A percentile compares a stretch with the other conserved stretches of the same genome.
These are phyloP conservation scores for Dichotomopilus funicola DNA, from an alignment of 2,329 filamentous ascomycete species.

Conservation along the genomic window DNA sequence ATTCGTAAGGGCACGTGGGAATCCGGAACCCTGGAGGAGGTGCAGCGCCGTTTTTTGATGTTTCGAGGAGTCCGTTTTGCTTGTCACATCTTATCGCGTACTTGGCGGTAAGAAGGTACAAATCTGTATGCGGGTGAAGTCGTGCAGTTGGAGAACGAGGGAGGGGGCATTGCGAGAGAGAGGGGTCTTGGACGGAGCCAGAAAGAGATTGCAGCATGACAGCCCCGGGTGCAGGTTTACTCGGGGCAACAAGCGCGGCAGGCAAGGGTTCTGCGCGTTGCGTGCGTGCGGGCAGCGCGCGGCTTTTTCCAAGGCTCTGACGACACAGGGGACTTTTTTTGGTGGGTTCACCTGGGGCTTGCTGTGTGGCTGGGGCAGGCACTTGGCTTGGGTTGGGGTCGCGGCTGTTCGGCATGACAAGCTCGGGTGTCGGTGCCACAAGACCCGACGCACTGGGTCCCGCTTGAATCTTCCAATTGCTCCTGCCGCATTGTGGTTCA, in stretches of 20 bases:
- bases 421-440: constrained; percentile 7
- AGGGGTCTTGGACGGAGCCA: constrained; percentile 11
- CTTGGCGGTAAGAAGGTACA: too few species aligned
- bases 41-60: too few species aligned
- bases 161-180: constrained; percentile 17
- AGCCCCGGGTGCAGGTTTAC: constrained; percentile 12
- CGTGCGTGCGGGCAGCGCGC: too few species aligned
- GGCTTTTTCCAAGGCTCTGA: constrained; percentile 15
- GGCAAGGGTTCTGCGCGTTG: too few species aligned
- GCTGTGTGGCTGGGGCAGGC: constrained; percentile 7
- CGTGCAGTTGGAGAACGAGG: neutral
- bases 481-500: neutral
- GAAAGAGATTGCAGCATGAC: constrained; percentile 21
- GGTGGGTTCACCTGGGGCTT: constrained; percentile 1
- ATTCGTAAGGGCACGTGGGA: too few species aligned
- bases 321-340: constrained; percentile 15
- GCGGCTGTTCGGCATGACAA: constrained; percentile 1
- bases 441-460: constrained; percentile 4
- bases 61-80: too few species aligned
- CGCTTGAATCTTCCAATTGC: neutral
- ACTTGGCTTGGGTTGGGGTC: neutral
- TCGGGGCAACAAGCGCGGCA: too few species aligned
- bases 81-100: constrained; percentile 11
- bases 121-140: too few species aligned
- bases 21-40: too few species aligned